Base-by-base conservation (phyloP, 306 rosid species). In the Arachis stenosperma region DNA sequence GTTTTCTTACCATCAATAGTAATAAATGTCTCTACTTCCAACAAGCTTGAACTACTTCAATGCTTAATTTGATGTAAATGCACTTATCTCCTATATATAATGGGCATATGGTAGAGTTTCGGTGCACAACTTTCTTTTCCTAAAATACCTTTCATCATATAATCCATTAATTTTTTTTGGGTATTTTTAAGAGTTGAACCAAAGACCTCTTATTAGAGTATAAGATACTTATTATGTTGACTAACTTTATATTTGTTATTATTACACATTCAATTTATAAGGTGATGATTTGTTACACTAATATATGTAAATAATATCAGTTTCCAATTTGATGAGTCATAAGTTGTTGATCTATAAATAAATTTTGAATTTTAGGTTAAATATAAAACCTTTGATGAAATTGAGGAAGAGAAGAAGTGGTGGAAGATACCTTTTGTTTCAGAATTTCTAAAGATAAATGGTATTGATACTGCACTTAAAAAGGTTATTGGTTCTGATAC, bases 391-490 rank as follows among this genome's bases (percentile, higher is more conserved):
- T 93, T 89, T 82, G 96, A 89, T 40, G 90, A 88, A 89, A 86
- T 91, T 72, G 90, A 82, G 8, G 92, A 89, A 48, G 94, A 84
- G 74, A 93, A 91, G 81, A 84, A 77, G 57, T 77, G 96, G 96
- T 91, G 91, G 90, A 86, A 67, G 76, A 77, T 93, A 46, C 96
- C 98, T 63, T 85, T 93, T 81, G 86, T 93, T 73, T 84, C 93
- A 43, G 90, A 93, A 58, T 87, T 93, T 79, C 71, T 93, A 65
- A 88, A 78, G 77, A 86, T 75, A 61, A 78, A 85, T 48, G 94
- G 91, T 78, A 78, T 93, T 78, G 94, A 86, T 57, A 83, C 94
- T 86, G 91, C 92, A 69, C 59, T 93, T 67, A 76, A 75, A 82
- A 85, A 47, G 84, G 70, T 85, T 74, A 81, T 64, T 66, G 98